These are phyloP conservation scores for Pneumocystis wakefieldiae DNA, from an alignment of 1,139 yeast genomes.

Conservation along the genomic window DNA sequence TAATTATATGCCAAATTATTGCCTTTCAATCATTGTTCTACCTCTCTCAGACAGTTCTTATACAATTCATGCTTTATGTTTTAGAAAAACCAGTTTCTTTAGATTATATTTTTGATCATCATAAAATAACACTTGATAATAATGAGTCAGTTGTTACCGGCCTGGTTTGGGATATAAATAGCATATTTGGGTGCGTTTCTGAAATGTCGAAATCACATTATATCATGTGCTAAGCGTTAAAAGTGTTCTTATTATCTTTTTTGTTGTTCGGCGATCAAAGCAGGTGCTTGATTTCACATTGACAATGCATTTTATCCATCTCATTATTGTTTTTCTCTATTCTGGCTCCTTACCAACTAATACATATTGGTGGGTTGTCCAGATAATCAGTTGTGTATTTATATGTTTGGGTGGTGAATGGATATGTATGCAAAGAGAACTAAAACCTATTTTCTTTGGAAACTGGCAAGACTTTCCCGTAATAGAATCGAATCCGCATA, in stretches of 20 bases:
- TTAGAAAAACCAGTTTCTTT: background rate
- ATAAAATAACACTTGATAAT: background rate
- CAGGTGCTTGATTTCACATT: conserved; percentile 10
- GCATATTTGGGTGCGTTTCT: background rate
- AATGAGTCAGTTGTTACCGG: background rate
- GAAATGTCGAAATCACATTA: too few relatives aligned
- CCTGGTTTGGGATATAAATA: background rate
- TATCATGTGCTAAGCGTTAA: background rate
- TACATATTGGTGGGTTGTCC: conserved; percentile 8
- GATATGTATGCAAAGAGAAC: conserved; percentile 9
- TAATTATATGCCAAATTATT: background rate
- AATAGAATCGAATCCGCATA: background rate
- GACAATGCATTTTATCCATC: conserved; percentile 6
- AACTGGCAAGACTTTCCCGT: background rate
- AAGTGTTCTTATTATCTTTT: conserved; percentile 3
- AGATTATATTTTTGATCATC: background rate
- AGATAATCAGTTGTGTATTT: conserved; percentile 4
- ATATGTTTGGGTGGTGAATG: conserved; percentile 11
- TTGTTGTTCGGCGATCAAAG: conserved; percentile 7
- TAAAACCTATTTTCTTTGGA: conserved; percentile 8
- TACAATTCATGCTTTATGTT: background rate
- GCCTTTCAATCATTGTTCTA: background rate
- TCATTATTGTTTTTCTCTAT: conserved; percentile 7
- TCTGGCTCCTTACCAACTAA: conserved; percentile 3
- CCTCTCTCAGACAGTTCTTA: background rate